Evolutionary conservation across 129 eudicot genomes (phyloP), one percentile per base, ranked within the genome.

Genomic region (Flaveria trinervia): DNA sequence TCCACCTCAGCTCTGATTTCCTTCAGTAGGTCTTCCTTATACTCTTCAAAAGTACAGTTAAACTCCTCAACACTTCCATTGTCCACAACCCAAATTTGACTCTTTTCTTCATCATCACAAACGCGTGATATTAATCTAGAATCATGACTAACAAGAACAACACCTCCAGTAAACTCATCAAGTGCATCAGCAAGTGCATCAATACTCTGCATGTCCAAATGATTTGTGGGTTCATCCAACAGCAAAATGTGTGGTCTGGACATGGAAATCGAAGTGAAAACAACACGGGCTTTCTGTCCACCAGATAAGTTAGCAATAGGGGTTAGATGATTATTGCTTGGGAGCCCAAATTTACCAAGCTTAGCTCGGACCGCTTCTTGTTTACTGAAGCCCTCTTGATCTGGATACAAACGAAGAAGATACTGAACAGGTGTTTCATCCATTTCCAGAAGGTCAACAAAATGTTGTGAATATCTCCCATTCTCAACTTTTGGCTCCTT

Each of bases 1-100:
- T 64, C 69, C 69, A 64, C 69, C 46, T 64, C 69, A 33, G 69
- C 69, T 64, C 69, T 30, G 46, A 64, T 64, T 64, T 64, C 69
- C 43, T 64, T 64, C 69, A 64, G 16, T 16, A 64, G 69, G 45
- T 64, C 69, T 11, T 64, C 69, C 45, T 64, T 64, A 2, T 64
- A 64, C 23, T 64, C 69, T 2, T 64, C 69, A 8, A 64, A 64
- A 30, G 45, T 14, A 64, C 69, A 44, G 15, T 64, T 44, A 64
- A 64, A 64, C 69, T 28, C 69, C 46, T 64, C 69, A 4, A 64
- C 69, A 30, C 22, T 64, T 64, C 69, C 69, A 30, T 64, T 64
- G 3, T 64, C 69, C 69, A 64, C 69, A 64, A 64, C 45, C 69
- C 69, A 64, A 30, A 64, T 64, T 30, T 64, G 69, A 64, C 69